These are phyloP conservation scores for Wickerhamomyces pijperi DNA, from an alignment of 805 yeast species.

Conservation along the genomic window DNA sequence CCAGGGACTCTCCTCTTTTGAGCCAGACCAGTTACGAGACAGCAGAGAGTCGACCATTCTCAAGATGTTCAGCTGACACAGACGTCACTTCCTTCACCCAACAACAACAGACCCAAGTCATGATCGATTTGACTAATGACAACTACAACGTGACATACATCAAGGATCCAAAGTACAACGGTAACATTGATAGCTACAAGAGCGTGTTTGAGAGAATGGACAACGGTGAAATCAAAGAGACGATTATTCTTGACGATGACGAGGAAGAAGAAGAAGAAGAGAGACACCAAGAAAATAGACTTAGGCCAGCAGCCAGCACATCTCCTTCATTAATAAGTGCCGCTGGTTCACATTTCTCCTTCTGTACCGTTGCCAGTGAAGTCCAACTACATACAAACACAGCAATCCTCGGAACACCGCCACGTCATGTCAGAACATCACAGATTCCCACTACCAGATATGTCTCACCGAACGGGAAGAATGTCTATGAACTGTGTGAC, in stretches of 20 bases:
- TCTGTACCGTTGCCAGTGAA: slow-evolving; percentile 16
- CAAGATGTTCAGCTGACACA: slow-evolving; percentile 8
- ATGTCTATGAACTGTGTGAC: slow-evolving; percentile 16
- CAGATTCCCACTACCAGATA: slow-evolving; percentile 3
- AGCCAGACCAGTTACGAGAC: slow-evolving; percentile 18
- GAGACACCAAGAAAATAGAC: neutral
- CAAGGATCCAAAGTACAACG: neutral
- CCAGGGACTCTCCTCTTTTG: slow-evolving; percentile 6
- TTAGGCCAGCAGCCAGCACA: slow-evolving; percentile 5
- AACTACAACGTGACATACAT: neutral
- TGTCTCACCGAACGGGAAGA: slow-evolving; percentile 6
- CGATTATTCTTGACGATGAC: slow-evolving; percentile 15
- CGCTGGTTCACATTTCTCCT: slow-evolving; percentile 11
- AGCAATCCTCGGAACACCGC: neutral
- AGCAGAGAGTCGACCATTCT: slow-evolving; percentile 15
- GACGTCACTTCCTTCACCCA: slow-evolving; percentile 6
- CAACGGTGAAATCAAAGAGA: slow-evolving; percentile 13
- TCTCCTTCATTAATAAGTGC: slow-evolving; percentile 3
- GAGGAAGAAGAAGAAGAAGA: slow-evolving; percentile 1
- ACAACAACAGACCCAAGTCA: neutral
- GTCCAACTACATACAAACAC: slow-evolving; percentile 8
- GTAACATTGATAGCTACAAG: slow-evolving; percentile 2
- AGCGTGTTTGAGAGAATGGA: slow-evolving; percentile 9
- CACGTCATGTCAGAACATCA: neutral
- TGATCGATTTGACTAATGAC: slow-evolving; percentile 10